Percentiles rank a stretch among this genome's conserved stretches.
These are phyloP conservation scores for Apiosordaria backusii DNA, from an alignment of 495 filamentous ascomycete species.

Conservation along the genomic window DNA sequence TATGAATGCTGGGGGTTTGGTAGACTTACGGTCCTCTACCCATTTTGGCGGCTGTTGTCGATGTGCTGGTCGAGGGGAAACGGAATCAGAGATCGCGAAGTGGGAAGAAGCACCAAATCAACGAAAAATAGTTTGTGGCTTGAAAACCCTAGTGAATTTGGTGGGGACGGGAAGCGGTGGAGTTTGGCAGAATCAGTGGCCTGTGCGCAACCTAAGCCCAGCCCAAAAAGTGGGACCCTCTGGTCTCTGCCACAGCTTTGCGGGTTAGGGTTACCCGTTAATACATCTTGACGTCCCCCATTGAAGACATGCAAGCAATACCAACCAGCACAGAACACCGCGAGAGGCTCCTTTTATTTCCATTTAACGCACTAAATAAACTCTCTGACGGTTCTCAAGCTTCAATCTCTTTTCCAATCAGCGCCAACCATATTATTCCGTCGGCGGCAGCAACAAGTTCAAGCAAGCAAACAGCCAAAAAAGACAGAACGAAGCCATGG, in stretches of 20 bases:
- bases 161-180: constrained; percentile 25
- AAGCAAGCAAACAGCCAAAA: background rate
- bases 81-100: constrained; percentile 24
- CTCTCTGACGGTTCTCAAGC: background rate
- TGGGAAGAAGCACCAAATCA: constrained; percentile 19
- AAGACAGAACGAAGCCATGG: background rate
- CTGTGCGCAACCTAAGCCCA: constrained; percentile 8
- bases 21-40: constrained; percentile 50
- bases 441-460: background rate
- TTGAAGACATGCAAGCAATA: background rate
- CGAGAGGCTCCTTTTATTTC: background rate
- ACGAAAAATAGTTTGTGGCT: constrained; percentile 33
- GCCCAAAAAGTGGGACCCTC: constrained; percentile 2
- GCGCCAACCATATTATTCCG: background rate
- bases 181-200: constrained; percentile 20
- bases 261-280: background rate
- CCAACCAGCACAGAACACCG: background rate
- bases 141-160: constrained; percentile 32
- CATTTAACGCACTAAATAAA: background rate
- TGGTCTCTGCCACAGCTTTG: background rate
- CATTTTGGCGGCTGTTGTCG: constrained; percentile 41
- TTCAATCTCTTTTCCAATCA: background rate
- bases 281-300: background rate
- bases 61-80: constrained; percentile 34
- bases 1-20: background rate